A percentile compares a stretch with the other conserved stretches of the same genome.
These are phyloP conservation scores for Ceratobasidium sp. DNA, from an alignment of 1,284 basidiomycete species.

Conservation along the genomic window DNA sequence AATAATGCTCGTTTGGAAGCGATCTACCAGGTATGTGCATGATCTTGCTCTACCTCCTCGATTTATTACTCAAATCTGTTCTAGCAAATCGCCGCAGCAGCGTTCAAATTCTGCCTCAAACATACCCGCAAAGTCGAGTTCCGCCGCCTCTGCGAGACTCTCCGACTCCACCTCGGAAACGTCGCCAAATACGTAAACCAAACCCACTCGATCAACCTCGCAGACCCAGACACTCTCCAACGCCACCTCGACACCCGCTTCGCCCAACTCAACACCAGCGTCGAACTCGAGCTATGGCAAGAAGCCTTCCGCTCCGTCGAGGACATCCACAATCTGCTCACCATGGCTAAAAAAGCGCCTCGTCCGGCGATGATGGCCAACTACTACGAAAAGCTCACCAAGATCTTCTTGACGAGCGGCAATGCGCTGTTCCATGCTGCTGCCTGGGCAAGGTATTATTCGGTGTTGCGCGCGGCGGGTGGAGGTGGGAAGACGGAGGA, in stretches of 20 bases:
- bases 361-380: constrained; percentile 98
- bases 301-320: constrained; percentile 99
- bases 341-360: constrained; percentile 91
- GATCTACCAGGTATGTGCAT: constrained; percentile 86
- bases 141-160: constrained; percentile 95
- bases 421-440: constrained; percentile 97
- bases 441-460: constrained; percentile 91
- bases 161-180: constrained; percentile 94
- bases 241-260: constrained; percentile 98
- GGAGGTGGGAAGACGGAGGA: constrained; percentile 74
- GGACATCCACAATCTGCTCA: constrained; percentile 96
- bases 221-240: constrained; percentile 95
- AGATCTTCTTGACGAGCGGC: constrained; percentile 94
- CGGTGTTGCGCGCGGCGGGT: constrained; percentile 73
- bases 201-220: constrained; percentile 96
- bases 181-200: constrained; percentile 97
- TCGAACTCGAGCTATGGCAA: constrained; percentile 99
- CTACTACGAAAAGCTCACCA: constrained; percentile 98
- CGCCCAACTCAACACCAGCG: constrained; percentile 96
- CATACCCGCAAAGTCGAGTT: constrained; percentile 98
- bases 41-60: constrained; percentile 40
- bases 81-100: constrained; percentile 95
- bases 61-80: constrained; percentile 38
- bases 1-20: constrained; percentile 95
- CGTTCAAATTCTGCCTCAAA: constrained; percentile 95